phyloP scores from a whole-genome alignment of 805 yeast species.

The Maudiozyma bulderi region DNA sequence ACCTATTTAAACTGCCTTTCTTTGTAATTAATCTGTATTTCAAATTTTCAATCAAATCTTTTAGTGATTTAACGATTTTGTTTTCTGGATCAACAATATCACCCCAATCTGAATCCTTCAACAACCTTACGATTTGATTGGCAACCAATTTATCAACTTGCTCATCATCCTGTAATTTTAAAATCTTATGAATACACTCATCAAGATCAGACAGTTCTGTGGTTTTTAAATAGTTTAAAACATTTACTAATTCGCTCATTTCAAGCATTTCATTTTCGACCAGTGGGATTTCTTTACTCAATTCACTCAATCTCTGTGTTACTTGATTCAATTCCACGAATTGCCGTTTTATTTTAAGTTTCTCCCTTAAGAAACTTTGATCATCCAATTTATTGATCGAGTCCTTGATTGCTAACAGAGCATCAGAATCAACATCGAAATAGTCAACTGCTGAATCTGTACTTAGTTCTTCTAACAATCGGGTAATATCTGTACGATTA shows the following conservation, averaged over 20 bases:
- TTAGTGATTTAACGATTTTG: conserved; percentile 2
- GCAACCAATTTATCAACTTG: conserved; percentile 13
- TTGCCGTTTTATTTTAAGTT: not conserved
- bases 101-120: conserved; percentile 5
- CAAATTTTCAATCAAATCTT: conserved; percentile 10
- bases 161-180: conserved; percentile 12
- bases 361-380: not conserved
- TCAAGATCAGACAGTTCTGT: not conserved
- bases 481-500: not conserved
- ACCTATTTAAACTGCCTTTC: conserved; percentile 11
- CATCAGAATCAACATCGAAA: conserved; percentile 1
- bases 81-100: conserved; percentile 5
- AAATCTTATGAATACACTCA: conserved; percentile 4
- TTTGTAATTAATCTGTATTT: conserved; percentile 14
- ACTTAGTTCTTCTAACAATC: conserved; percentile 1
- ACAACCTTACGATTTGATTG: conserved; percentile 4
- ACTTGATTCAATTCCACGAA: not conserved
- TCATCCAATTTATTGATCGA: not conserved
- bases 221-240: not conserved
- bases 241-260: not conserved
- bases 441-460: not conserved
- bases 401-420: not conserved
- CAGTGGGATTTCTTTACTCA: conserved; percentile 1
- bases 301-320: not conserved
- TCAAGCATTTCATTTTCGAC: not conserved